A percentile compares a stretch with the other conserved stretches of the same genome.
Conservation (phyloP, 2,329 filamentous ascomycete species). For the Clarireedia paspali region DNA sequence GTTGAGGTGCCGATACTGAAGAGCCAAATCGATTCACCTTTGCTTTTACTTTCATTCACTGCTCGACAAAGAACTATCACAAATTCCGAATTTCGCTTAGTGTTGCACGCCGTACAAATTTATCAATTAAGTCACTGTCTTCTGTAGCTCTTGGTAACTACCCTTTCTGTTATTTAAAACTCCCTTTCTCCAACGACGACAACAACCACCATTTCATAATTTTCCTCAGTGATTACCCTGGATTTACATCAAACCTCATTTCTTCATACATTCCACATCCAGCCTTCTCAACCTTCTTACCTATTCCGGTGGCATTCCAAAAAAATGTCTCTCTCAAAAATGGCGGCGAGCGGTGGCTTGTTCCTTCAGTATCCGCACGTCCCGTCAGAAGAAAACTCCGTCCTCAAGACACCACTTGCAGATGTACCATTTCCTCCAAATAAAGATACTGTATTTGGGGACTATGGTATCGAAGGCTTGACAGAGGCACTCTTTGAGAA, state of each 20-base stretch:
- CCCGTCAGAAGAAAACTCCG: not conserved
- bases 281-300: not conserved
- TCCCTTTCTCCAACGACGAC: not conserved
- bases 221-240: not conserved
- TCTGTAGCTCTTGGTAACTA: not conserved
- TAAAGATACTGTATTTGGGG: not conserved
- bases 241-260: not conserved
- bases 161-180: not conserved
- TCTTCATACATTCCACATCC: not conserved
- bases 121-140: not conserved
- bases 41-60: not conserved
- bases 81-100: not conserved
- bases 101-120: not conserved
- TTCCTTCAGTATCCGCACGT: not conserved
- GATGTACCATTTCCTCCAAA: not conserved
- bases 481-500: not conserved
- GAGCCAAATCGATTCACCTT: not conserved
- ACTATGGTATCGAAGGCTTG: not conserved
- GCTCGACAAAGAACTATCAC: not conserved
- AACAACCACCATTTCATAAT: not conserved
- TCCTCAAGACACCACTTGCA: not conserved
- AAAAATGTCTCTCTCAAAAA: constrained; percentile 1
- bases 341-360: not conserved
- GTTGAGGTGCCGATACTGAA: not conserved
- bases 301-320: not conserved